Evolutionary conservation across 2,329 filamentous ascomycete genomes (phyloP).

Genomic region (Metarhizium guizhouense): DNA sequence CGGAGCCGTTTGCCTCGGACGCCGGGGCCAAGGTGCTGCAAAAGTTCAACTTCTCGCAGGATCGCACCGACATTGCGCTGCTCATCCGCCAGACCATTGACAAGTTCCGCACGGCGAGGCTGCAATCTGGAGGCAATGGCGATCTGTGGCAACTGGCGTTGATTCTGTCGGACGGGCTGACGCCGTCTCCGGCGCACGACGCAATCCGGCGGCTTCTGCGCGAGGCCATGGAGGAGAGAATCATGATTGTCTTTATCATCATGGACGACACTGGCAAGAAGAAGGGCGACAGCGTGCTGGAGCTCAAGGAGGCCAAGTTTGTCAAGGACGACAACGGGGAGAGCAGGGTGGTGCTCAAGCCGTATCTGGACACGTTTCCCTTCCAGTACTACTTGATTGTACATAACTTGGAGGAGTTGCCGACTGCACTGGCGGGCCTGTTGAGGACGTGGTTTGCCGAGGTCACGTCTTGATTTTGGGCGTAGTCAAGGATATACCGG

Average conservation of each 20-base stretch:
- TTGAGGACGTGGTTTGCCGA: slow-evolving; percentile 93
- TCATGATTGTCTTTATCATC: slow-evolving; percentile 98
- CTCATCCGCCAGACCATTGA: slow-evolving; percentile 71
- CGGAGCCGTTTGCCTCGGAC: slow-evolving; percentile 64
- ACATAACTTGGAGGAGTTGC: slow-evolving; percentile 82
- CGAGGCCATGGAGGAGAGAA: slow-evolving; percentile 82
- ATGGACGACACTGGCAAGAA: slow-evolving; percentile 57
- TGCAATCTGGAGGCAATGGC: slow-evolving; percentile 42
- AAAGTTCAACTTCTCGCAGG: slow-evolving; percentile 77
- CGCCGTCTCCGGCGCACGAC: slow-evolving; percentile 72
- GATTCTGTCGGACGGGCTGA: slow-evolving; percentile 89
- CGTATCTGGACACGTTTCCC: slow-evolving; percentile 91
- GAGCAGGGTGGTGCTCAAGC: slow-evolving; percentile 69
- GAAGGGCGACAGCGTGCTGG: slow-evolving; percentile 63
- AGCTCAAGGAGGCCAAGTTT: slow-evolving; percentile 82
- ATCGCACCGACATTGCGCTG: slow-evolving; percentile 74
- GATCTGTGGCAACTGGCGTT: slow-evolving; percentile 95
- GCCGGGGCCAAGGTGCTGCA: slow-evolving; percentile 78
- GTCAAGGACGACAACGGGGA: slow-evolving; percentile 51
- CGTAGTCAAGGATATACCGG: not conserved
- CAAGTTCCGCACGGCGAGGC: slow-evolving; percentile 69
- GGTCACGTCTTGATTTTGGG: slow-evolving; percentile 35
- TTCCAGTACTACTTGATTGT: slow-evolving; percentile 97
- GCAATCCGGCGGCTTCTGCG: slow-evolving; percentile 73
- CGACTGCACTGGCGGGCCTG: slow-evolving; percentile 75